Conservation (phyloP, 192 early-diverging fungal species). For the Rhizoclosmatium sp. region DNA sequence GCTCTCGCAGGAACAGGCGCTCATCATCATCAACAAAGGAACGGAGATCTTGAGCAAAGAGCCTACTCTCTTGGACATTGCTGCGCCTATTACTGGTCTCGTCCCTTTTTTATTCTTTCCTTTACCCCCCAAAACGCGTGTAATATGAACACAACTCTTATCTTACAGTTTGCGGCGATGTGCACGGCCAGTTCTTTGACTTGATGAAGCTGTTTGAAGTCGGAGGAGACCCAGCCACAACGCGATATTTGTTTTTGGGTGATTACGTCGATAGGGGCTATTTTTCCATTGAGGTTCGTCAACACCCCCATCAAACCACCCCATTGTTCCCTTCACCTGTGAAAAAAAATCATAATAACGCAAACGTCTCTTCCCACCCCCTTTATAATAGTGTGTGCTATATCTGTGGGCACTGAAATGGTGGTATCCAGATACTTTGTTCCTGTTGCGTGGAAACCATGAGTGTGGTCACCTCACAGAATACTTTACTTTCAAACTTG, state of each 20-base stretch:
- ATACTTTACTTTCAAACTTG: conserved; percentile 98
- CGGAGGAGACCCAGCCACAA: conserved; percentile 89
- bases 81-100: conserved; percentile 89
- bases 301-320: background rate
- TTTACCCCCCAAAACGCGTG: background rate
- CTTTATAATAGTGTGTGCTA: conserved; percentile 75
- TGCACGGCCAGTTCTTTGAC: conserved; percentile 98
- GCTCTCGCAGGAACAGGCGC: conserved; percentile 89
- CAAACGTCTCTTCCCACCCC: conserved; percentile 24
- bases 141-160: background rate
- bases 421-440: conserved; percentile 86
- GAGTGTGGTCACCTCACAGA: conserved; percentile 97
- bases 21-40: conserved; percentile 84
- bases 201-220: conserved; percentile 98
- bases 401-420: conserved; percentile 93
- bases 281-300: conserved; percentile 89
- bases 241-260: conserved; percentile 92
- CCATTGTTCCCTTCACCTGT: background rate
- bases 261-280: conserved; percentile 98
- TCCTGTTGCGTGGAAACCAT: conserved; percentile 94
- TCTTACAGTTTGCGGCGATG: conserved; percentile 90
- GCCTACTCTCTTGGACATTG: conserved; percentile 85
- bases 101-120: background rate
- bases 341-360: background rate
- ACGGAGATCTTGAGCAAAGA: conserved; percentile 83